Conservation (phyloP, 108 stramenopile genomes). For the Skeletonema costatum region DNA sequence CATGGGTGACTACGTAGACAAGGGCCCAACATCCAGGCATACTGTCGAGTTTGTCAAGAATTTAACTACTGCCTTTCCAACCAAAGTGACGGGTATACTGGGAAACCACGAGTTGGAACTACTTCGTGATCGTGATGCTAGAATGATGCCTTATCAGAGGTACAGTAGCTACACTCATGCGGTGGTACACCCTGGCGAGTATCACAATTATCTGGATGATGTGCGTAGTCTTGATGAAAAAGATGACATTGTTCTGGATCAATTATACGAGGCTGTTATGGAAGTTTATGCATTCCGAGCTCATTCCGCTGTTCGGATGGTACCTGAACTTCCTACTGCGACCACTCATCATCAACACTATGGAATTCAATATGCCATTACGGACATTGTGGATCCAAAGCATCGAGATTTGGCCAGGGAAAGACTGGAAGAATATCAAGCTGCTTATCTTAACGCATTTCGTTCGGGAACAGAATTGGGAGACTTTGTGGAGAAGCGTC, state of each 20-base stretch:
- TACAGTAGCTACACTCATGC: slow-evolving; percentile 54
- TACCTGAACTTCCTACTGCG: slow-evolving; percentile 23
- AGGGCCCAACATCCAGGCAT: slow-evolving; percentile 57
- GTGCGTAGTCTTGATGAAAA: slow-evolving; percentile 34
- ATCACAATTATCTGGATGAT: slow-evolving; percentile 47
- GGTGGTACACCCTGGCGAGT: slow-evolving; percentile 61
- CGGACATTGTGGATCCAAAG: slow-evolving; percentile 51
- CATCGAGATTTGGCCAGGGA: slow-evolving; percentile 46
- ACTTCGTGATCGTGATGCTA: slow-evolving; percentile 49
- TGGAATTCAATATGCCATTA: slow-evolving; percentile 42
- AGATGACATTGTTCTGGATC: slow-evolving; percentile 58
- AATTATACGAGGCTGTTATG: slow-evolving; percentile 55
- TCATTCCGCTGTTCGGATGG: slow-evolving; percentile 42
- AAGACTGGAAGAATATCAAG: slow-evolving; percentile 49
- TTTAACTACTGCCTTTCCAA: slow-evolving; percentile 53
- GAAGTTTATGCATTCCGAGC: slow-evolving; percentile 47
- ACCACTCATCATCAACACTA: background rate
- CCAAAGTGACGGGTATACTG: slow-evolving; percentile 50
- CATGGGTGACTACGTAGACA: slow-evolving; percentile 74
- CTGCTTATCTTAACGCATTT: slow-evolving; percentile 49
- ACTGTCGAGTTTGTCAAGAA: slow-evolving; percentile 58
- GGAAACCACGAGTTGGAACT: slow-evolving; percentile 74
- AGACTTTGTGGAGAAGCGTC: slow-evolving; percentile 53
- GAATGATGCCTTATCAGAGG: slow-evolving; percentile 17
- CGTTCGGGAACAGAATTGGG: slow-evolving; percentile 53